A percentile compares a stretch with the other conserved stretches of the same genome.
These are phyloP conservation scores for Dalbergia cultrata DNA, from an alignment of 306 rosid species.

Conservation along the genomic window DNA sequence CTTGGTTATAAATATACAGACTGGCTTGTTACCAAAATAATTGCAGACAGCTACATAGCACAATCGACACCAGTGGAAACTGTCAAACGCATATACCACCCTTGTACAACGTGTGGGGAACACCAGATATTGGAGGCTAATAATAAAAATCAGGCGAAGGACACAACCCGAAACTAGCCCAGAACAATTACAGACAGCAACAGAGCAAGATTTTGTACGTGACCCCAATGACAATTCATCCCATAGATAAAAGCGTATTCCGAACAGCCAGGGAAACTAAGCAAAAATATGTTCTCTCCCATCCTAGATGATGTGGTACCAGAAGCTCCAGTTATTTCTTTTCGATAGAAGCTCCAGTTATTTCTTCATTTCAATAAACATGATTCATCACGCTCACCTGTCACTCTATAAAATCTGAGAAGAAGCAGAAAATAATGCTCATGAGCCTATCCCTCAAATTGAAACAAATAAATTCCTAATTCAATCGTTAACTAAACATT, in stretches of 20 bases:
- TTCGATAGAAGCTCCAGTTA: too few species aligned
- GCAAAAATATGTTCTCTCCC: constrained; percentile 23
- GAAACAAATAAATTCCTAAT: not conserved
- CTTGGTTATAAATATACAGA: not conserved
- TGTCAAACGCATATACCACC: not conserved
- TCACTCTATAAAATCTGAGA: not conserved
- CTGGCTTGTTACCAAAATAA: not conserved
- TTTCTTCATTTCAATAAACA: constrained; percentile 3
- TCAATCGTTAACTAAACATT: not conserved
- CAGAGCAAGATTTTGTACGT: not conserved
- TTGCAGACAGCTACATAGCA: too few species aligned
- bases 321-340: not conserved
- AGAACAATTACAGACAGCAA: not conserved
- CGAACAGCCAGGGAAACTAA: not conserved
- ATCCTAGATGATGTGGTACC: not conserved
- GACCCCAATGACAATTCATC: not conserved
- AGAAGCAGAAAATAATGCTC: not conserved
- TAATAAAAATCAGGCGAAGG: constrained; percentile 2
- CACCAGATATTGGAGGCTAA: not conserved
- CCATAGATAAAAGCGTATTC: not conserved
- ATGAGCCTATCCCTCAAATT: not conserved
- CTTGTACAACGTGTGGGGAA: not conserved
- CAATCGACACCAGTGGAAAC: constrained; percentile 1
- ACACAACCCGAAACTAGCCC: constrained; percentile 20
- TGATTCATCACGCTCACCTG: not conserved